Conservation (phyloP, 352 stramenopile genomes). For the Phytophthora ramorum region DNA sequence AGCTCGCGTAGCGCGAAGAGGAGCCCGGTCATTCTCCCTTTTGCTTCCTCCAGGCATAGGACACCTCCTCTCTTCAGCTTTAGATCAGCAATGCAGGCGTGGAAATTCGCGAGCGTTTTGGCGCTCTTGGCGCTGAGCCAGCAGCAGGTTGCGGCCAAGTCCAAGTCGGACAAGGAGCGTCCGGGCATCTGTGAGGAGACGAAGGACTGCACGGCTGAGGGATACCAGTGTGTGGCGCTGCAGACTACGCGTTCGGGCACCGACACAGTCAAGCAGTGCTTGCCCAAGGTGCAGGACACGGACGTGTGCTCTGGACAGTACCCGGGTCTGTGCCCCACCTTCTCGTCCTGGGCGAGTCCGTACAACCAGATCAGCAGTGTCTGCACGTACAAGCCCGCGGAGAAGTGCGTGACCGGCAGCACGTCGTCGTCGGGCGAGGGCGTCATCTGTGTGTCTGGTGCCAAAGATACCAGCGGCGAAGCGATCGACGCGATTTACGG, state of each 20-base stretch:
- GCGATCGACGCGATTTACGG: slow-evolving; percentile 71
- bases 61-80: slow-evolving; percentile 18
- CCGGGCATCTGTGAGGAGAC: slow-evolving; percentile 68
- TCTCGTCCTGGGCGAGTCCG: slow-evolving; percentile 67
- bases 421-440: slow-evolving; percentile 47
- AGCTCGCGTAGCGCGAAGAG: neutral
- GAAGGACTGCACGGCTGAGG: slow-evolving; percentile 52
- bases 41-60: slow-evolving; percentile 29
- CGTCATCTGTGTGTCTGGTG: slow-evolving; percentile 61
- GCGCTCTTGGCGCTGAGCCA: slow-evolving; percentile 46
- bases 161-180: slow-evolving; percentile 34
- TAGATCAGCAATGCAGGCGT: slow-evolving; percentile 43
- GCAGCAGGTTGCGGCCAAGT: slow-evolving; percentile 39
- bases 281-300: slow-evolving; percentile 64
- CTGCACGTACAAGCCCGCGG: slow-evolving; percentile 76
- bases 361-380: slow-evolving; percentile 84
- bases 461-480: slow-evolving; percentile 47
- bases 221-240: slow-evolving; percentile 74
- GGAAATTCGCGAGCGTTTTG: slow-evolving; percentile 43
- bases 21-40: slow-evolving; percentile 35
- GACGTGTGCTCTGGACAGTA: slow-evolving; percentile 74
- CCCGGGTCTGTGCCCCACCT: slow-evolving; percentile 69
- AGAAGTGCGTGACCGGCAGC: slow-evolving; percentile 64
- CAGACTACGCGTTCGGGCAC: slow-evolving; percentile 69
- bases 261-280: slow-evolving; percentile 75